Percentiles rank a stretch among this genome's conserved stretches.
These are phyloP conservation scores for Aspergillus kassunensis DNA, from an alignment of 495 filamentous ascomycete species.

Conservation along the genomic window DNA sequence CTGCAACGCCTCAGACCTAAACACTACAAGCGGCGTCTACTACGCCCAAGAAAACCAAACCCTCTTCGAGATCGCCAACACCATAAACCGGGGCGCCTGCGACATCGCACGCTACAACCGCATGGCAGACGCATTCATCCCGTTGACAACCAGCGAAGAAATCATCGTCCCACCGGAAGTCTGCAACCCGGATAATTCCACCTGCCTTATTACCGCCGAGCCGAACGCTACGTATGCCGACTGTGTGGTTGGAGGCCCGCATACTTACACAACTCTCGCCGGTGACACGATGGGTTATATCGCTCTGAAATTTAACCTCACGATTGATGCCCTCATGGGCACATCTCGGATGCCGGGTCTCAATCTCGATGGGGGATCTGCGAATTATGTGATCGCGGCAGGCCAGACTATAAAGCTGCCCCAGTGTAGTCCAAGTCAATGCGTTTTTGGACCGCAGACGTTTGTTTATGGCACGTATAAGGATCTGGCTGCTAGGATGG, in stretches of 20 bases:
- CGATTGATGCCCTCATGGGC: slow-evolving; percentile 3
- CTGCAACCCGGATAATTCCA: slow-evolving; percentile 13
- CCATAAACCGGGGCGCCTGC: slow-evolving; percentile 14
- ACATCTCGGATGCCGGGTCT: background rate
- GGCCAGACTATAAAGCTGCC: slow-evolving; percentile 16
- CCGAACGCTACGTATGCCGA: background rate
- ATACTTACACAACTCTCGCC: slow-evolving; percentile 16
- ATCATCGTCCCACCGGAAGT: slow-evolving; percentile 11
- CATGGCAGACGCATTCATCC: slow-evolving; percentile 18
- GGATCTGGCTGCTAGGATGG: slow-evolving; percentile 12
- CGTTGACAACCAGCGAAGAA: slow-evolving; percentile 3
- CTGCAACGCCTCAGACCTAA: slow-evolving; percentile 12
- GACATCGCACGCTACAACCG: slow-evolving; percentile 17
- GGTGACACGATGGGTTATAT: slow-evolving; percentile 14
- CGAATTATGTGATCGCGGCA: background rate
- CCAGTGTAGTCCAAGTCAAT: slow-evolving; percentile 10
- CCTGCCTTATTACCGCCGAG: slow-evolving; percentile 4
- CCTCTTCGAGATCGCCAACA: slow-evolving; percentile 9
- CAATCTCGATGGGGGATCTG: background rate
- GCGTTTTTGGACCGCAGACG: slow-evolving; percentile 6
- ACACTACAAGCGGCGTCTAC: slow-evolving; percentile 11
- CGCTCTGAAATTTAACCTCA: slow-evolving; percentile 13
- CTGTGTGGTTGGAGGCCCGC: slow-evolving; percentile 15
- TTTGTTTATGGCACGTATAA: slow-evolving; percentile 16
- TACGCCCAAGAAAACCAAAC: slow-evolving; percentile 3